Base-by-base conservation (phyloP, 495 filamentous ascomycete genomes). In the Tuber calosporum region DNA sequence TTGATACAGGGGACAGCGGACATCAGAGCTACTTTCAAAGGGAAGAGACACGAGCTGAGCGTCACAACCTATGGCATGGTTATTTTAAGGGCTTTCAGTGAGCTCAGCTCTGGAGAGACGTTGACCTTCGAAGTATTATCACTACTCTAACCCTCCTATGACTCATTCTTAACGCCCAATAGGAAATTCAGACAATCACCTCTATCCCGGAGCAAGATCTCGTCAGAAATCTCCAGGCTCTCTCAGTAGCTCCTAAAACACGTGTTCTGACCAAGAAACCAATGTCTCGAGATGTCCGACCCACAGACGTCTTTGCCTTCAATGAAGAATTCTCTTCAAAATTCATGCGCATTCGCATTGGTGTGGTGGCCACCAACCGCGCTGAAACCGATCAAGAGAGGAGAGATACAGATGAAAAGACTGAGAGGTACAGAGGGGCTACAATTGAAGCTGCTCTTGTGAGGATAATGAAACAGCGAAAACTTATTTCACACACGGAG, bases 1-100 rank as follows among this genome's bases (percentile, higher is more conserved):
- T 83, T 84, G 34, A 83, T 82, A 26, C 82, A 85, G 11, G 95
- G 95, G 72, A 92, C 88, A 30, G 96, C 93, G 1, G 95, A 98
- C 81, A 84, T 99, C 71, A 89, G 90, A 72, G 74, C 74, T 39
- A 68, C 74, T 5, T 81, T 81, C 40, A 92, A 89, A 79, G 89
- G 92, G 34, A 87, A 90, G 53, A 89, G 90, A 11, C 92, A 97
- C 79, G 95, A 99, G 74, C 83, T 99, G 53, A 97, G 93, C 72
- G 93, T 97, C 2, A 89, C 93, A 2, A 99, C 95, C 0, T 96
- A 95, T 79, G 92, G 89, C 72, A 95, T 98, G 91, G 81, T 97
- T 42, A 90, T 99, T 26, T 84, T 99, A 39, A 77, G 95, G 68
- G 88, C 96, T 0, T 99, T 98, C 86, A 97, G 98, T 78, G 88